A percentile compares a stretch with the other conserved stretches of the same genome.
phyloP scores from a whole-genome alignment of 2,329 filamentous ascomycete genomes.

The Pyrenophora tritici-repentis region DNA sequence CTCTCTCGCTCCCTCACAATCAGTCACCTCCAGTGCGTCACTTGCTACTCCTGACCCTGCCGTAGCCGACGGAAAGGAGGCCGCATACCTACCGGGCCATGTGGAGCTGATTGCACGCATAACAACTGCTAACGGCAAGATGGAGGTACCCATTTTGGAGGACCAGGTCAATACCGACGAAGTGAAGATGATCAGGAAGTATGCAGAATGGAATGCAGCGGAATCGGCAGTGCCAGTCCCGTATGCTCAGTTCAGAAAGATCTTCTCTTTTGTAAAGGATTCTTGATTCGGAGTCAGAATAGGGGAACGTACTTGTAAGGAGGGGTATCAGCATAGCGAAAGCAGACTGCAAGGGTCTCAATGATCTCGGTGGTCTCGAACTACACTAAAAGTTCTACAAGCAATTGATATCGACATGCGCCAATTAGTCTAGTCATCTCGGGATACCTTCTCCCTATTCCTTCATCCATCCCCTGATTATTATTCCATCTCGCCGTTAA shows the following conservation, averaged over 20 bases:
- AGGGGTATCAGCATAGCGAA: background rate
- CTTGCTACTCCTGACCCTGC: background rate
- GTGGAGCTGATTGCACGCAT: conserved; percentile 11
- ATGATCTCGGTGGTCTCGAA: too few relatives aligned
- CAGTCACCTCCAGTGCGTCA: background rate
- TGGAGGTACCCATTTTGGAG: conserved; percentile 10
- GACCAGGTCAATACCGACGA: conserved; percentile 8
- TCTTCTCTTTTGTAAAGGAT: conserved; percentile 16
- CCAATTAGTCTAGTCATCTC: too few relatives aligned
- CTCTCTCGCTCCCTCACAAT: background rate
- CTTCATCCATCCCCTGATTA: too few relatives aligned
- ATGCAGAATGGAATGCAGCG: conserved; percentile 13
- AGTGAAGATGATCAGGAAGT: conserved; percentile 9
- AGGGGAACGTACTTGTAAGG: background rate
- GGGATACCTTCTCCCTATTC: too few relatives aligned
- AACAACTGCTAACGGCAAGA: conserved; percentile 1
- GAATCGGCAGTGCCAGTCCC: background rate
- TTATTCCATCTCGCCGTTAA: too few relatives aligned
- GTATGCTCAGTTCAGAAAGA: conserved; percentile 10
- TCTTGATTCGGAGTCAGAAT: background rate
- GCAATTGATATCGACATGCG: too few relatives aligned
- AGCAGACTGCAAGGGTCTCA: background rate
- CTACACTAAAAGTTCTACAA: too few relatives aligned
- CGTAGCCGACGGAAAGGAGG: background rate
- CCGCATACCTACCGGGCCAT: background rate